Evolutionary conservation across 805 yeast genomes (phyloP), one percentile per base, ranked within the genome.

Genomic region (Kodamaea sagamina): DNA sequence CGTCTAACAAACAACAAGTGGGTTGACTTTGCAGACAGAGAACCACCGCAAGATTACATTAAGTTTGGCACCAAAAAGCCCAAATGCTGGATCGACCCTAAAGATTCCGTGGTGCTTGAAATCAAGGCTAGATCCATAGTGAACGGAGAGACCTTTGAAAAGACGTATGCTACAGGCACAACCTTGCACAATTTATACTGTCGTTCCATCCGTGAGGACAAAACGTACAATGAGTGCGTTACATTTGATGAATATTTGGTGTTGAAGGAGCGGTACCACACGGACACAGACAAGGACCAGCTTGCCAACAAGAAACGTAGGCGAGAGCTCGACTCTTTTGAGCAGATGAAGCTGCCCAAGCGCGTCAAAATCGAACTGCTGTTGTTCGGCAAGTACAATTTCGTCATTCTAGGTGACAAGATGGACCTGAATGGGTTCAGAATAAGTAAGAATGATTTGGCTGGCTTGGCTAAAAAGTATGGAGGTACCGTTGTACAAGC

Each of bases 141-240:
- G 46, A 24, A 25, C 12, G 24, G 41, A 8, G 68, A 66, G 9
- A 62, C 75, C 0, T 58, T 61, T 2, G 68, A 63, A 12, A 61
- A 56, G 9, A 69, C 71, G 2, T 89, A 79, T 52, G 81, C 81
- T 2, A 78, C 81, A 0, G 86, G 82, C 0, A 71, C 83, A 5
- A 87, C 97, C 0, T 65, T 92, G 12, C 77, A 87, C 49, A 85
- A 87, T 53, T 86, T 93, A 0, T 82, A 88, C 58, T 84, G 89
- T 54, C 71, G 84, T 31, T 52, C 75, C 4, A 68, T 90, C 1
- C 61, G 97, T 37, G 70, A 70, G 2, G 97, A 92, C 57, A 88
- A 88, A 54, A 69, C 72, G 36, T 77, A 78, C 71, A 67, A 63
- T 9, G 75, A 76, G 7, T 72, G 83, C 19, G 66, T 81, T 18